Base-by-base conservation (phyloP, 202 grass and related monocot species). In the Setaria italica region DNA sequence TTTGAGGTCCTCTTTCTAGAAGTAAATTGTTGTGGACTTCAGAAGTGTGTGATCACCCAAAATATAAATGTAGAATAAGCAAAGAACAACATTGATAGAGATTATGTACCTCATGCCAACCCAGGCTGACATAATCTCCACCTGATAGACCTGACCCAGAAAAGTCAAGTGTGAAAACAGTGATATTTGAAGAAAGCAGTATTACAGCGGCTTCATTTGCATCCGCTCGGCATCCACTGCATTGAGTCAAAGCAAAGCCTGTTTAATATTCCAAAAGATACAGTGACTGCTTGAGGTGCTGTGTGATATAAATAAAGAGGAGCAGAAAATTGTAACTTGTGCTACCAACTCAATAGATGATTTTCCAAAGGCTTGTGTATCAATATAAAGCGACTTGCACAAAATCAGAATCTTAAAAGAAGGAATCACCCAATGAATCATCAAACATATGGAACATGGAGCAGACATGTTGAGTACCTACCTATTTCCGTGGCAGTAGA, bases 401-500 rank as follows among this genome's bases (percentile, higher is more conserved):
- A 79, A 49, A 47, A 82, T 78, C 17, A 58, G 33, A 82, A 91
- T 76, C n/a, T 43, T 51, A 43, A 74, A 68, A 47, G 33, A 72
- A 82, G 33, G 3, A 70, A 39, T 48, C 29, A 7, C 64, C 9
- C 48, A 62, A 60, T 80, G 49, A 81, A 74, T 85, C 9, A 50
- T 29, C 62, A 66, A 78, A 66, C 45, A 86, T 65, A 86, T 78
- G 71, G 45, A 76, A 69, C 19, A 76, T n/a, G 49, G 54, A 70
- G 19, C 65, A 72, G 8, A 33, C 17, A 88, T 21, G 32, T 76
- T 45, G 84, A 71, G 42, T 81, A 98, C 96, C 96, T 81, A 98
- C 96, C 96, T 99, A 92, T 99, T 99, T 86, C 96, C 96, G 32
- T 98, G 96, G 76, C 96, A 98, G 67, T 98, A 98, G 82, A 95